phyloP scores from a whole-genome alignment of 441 rosid species.

The Pelargonium cotyledonis region DNA sequence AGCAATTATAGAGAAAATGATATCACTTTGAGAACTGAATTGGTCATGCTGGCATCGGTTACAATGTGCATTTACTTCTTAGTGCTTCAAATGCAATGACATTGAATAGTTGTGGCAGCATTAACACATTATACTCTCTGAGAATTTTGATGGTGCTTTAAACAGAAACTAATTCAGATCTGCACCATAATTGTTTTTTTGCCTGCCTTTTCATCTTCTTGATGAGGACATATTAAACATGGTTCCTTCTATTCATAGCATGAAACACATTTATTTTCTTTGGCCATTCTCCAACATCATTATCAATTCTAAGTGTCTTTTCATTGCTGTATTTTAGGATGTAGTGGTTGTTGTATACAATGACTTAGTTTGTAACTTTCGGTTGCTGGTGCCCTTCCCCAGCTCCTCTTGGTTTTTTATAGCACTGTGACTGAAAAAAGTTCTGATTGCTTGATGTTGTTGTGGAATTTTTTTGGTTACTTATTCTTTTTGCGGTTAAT shows the following conservation, averaged over 20 bases:
- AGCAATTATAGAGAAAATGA: constrained; percentile 1
- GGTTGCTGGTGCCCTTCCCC: neutral
- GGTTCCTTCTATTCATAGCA: neutral
- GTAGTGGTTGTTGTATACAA: neutral
- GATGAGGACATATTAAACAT: neutral
- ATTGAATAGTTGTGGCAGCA: neutral
- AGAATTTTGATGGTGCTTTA: neutral
- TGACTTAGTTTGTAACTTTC: neutral
- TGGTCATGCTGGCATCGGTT: neutral
- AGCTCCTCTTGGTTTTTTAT: neutral
- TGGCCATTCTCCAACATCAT: neutral
- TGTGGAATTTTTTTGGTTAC: neutral
- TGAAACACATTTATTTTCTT: neutral
- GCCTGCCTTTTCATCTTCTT: neutral
- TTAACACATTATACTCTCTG: neutral
- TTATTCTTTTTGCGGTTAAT: neutral
- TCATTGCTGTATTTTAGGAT: neutral
- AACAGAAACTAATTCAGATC: neutral
- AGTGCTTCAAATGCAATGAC: neutral
- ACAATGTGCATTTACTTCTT: neutral
- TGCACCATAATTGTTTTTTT: neutral
- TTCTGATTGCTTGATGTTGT: neutral
- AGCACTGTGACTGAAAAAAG: neutral
- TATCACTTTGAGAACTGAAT: neutral
- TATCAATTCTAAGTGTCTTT: neutral